Evolutionary conservation across 352 stramenopile species (phyloP).

Genomic region (Phytophthora quininea): DNA sequence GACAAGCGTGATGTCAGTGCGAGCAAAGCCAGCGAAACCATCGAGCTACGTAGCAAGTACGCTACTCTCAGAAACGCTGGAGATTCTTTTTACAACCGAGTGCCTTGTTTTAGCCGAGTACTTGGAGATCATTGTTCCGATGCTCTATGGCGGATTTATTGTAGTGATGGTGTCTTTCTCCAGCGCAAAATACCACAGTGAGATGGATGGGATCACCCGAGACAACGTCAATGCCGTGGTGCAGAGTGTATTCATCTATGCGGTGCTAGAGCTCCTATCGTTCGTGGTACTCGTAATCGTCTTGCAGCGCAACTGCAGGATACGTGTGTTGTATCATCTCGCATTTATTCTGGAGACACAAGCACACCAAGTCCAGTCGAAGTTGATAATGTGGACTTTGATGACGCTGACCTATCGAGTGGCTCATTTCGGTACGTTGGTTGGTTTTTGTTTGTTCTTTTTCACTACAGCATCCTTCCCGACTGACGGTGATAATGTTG

Average conservation of each 20-base stretch:
- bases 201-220: constrained; percentile 7
- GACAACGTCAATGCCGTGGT: background rate
- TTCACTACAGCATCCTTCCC: background rate
- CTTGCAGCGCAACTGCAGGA: constrained; percentile 11
- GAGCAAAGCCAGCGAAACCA: background rate
- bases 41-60: background rate
- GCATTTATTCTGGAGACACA: constrained; percentile 30
- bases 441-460: background rate
- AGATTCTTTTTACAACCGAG: constrained; percentile 4
- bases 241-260: constrained; percentile 20
- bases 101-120: constrained; percentile 9
- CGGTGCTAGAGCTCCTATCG: constrained; percentile 24
- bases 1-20: background rate
- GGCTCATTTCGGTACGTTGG: constrained; percentile 12
- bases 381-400: constrained; percentile 17
- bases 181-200: constrained; percentile 19
- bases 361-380: constrained; percentile 8
- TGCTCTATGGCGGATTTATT: background rate
- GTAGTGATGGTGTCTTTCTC: constrained; percentile 4
- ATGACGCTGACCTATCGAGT: constrained; percentile 1
- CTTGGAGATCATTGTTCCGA: constrained; percentile 1
- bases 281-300: constrained; percentile 7
- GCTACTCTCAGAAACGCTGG: background rate
- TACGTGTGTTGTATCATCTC: constrained; percentile 15
- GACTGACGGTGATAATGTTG: background rate